Percentiles rank a stretch among this genome's conserved stretches.
Conservation (phyloP, 2,329 filamentous ascomycete species). For the Nemania sp. region DNA sequence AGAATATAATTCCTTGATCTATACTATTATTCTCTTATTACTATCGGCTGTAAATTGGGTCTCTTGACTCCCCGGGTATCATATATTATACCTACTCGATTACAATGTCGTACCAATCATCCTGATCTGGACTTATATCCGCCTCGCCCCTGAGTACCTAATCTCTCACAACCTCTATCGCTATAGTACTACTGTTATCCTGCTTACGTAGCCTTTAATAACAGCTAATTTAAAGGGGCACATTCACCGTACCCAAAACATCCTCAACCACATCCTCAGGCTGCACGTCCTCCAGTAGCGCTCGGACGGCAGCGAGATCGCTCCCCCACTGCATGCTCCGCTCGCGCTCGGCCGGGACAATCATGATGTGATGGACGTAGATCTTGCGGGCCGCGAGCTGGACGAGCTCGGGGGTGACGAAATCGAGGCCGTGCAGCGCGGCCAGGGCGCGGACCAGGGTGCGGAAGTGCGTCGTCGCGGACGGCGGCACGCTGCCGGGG, state of each 20-base stretch:
- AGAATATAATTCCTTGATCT: background rate
- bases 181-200: no score
- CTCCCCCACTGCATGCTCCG: constrained; percentile 96
- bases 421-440: constrained; percentile 82
- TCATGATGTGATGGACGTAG: constrained; percentile 84
- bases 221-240: constrained; percentile 58
- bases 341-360: constrained; percentile 77
- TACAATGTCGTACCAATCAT: background rate
- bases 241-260: constrained; percentile 68
- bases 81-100: constrained; percentile 2
- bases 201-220: background rate
- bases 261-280: constrained; percentile 75
- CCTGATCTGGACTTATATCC: background rate
- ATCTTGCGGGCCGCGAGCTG: constrained; percentile 86
- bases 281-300: constrained; percentile 71
- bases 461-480: constrained; percentile 82
- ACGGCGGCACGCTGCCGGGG: constrained; percentile 77
- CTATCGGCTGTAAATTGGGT: background rate
- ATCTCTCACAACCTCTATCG: no score
- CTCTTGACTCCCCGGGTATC: background rate
- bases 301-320: constrained; percentile 74
- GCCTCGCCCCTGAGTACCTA: background rate
- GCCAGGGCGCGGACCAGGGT: constrained; percentile 79
- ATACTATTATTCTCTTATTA: background rate
- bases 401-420: constrained; percentile 85